Percentiles rank a stretch among this genome's conserved stretches.
Evolutionary conservation across 1,139 yeast species (phyloP).

Genomic region (Yamadazyma diddensiae): DNA sequence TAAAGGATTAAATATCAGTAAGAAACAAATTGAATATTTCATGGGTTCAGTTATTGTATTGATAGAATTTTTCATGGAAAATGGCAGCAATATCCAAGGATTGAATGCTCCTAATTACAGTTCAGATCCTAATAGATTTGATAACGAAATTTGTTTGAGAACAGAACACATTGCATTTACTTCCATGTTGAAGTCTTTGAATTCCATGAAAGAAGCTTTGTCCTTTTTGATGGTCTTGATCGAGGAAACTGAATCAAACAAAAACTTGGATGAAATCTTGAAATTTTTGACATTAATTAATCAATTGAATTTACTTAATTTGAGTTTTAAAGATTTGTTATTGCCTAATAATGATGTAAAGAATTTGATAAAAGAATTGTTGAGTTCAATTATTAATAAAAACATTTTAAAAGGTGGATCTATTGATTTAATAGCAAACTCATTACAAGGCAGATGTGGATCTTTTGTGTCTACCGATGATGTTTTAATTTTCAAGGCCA

Average conservation of each 20-base stretch:
- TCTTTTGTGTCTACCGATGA: constrained; percentile 94
- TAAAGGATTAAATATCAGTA: constrained; percentile 47
- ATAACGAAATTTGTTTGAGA: constrained; percentile 70
- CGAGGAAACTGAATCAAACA: constrained; percentile 62
- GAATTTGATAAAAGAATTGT: constrained; percentile 76
- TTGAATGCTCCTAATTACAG: constrained; percentile 50
- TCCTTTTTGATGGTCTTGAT: constrained; percentile 80
- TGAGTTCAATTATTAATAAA: constrained; percentile 84
- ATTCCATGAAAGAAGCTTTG: constrained; percentile 82
- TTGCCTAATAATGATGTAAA: constrained; percentile 63
- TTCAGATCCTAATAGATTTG: constrained; percentile 46
- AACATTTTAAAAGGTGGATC: constrained; percentile 91
- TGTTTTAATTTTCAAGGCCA: constrained; percentile 89
- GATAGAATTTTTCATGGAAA: constrained; percentile 54
- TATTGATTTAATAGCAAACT: constrained; percentile 83
- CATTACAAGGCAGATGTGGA: constrained; percentile 90
- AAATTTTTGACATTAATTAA: constrained; percentile 62
- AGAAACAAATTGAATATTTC: constrained; percentile 59
- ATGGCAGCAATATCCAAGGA: constrained; percentile 64
- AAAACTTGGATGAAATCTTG: constrained; percentile 60
- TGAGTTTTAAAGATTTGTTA: constrained; percentile 74
- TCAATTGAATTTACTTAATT: constrained; percentile 63
- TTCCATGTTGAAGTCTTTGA: constrained; percentile 70
- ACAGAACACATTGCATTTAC: constrained; percentile 91
- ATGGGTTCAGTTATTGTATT: constrained; percentile 65